Evolutionary conservation across 2,329 filamentous ascomycete species (phyloP), one percentile per base, ranked within the genome.

Genomic region (Bipolaris victoriae): DNA sequence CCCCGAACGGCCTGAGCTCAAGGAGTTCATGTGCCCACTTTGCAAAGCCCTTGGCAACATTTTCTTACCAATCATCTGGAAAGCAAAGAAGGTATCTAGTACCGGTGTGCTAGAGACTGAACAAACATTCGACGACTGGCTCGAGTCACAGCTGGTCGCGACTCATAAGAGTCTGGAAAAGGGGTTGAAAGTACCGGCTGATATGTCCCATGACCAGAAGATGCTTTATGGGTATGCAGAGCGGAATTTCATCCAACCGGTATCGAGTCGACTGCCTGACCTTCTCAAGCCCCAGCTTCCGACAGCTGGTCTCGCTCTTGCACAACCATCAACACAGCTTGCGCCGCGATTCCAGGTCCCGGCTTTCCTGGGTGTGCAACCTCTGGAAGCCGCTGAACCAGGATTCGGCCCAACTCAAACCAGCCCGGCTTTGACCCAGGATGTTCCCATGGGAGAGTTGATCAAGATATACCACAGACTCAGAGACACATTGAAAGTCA

Each of bases 41-140:
- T 99, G 95, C 81, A 99, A 99, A 77, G 96, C 95, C 3, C 83
- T 99, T 0, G 95, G 95, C 2, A 99, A 99, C 72, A 86, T 91
- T 0, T 99, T 99, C 78, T 76, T 99, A 36, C 96, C 96, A 0
- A 92, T 99, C 60, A 88, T 96, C 36, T 99, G 95, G 95, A 96
- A 93, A 73, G 90, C 90, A 24, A 89, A 96, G 70, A 91, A 96
- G 66, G 91, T 97, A 71, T 86, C 88, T 1, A 92, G 93, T 60
- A 88, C 91, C 0, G 89, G 90, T 3, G 82, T 86, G n/a, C 79
- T 97, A 36, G 82, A 86, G 49, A 70, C 74, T 3, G 79, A 87
- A 5, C 76, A 76, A 16, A 74, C 82, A 1, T 94, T 97, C 70
- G 82, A 87, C 3, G 81, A 87, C 0, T 96, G 92, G 80, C 78